Conservation (phyloP, 371 early-diverging fungal genomes). For the Mortierella sp. region DNA sequence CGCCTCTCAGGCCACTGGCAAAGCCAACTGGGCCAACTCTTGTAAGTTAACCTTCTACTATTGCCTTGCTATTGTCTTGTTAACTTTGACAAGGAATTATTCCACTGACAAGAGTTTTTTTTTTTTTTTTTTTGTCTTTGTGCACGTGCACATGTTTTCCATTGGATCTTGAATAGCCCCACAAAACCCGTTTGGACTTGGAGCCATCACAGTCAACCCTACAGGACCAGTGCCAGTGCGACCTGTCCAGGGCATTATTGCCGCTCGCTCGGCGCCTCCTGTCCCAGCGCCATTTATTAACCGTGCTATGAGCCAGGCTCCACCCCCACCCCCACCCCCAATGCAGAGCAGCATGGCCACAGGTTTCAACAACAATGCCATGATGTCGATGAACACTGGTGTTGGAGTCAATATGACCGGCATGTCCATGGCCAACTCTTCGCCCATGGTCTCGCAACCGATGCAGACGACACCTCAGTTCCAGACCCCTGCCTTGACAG, state of each 20-base stretch:
- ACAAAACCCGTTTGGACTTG: conserved; percentile 64
- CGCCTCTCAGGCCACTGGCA: conserved; percentile 59
- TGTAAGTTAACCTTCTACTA: too few species aligned
- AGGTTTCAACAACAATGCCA: conserved; percentile 31
- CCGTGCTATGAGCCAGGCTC: conserved; percentile 43
- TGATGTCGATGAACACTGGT: conserved; percentile 35
- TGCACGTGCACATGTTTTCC: too few species aligned
- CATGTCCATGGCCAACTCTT: conserved; percentile 8
- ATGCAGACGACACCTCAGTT: conserved; percentile 27
- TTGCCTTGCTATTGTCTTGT: conserved; percentile 1
- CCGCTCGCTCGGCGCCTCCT: conserved; percentile 43
- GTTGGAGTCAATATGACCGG: conserved; percentile 32
- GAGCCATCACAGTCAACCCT: conserved; percentile 46
- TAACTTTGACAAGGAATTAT: not conserved
- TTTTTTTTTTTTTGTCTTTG: too few species aligned
- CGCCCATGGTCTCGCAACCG: conserved; percentile 22
- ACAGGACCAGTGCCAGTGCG: conserved; percentile 28
- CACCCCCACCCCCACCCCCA: conserved; percentile 50
- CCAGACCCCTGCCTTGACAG: conserved; percentile 46
- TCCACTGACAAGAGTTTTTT: not conserved
- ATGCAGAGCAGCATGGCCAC: conserved; percentile 51
- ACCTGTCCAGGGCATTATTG: conserved; percentile 30
- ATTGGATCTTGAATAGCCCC: conserved; percentile 47
- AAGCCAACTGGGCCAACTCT: conserved; percentile 61
- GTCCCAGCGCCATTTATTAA: conserved; percentile 46